phyloP scores from a whole-genome alignment of 192 early-diverging fungal genomes.

The Backusella australiensis region DNA sequence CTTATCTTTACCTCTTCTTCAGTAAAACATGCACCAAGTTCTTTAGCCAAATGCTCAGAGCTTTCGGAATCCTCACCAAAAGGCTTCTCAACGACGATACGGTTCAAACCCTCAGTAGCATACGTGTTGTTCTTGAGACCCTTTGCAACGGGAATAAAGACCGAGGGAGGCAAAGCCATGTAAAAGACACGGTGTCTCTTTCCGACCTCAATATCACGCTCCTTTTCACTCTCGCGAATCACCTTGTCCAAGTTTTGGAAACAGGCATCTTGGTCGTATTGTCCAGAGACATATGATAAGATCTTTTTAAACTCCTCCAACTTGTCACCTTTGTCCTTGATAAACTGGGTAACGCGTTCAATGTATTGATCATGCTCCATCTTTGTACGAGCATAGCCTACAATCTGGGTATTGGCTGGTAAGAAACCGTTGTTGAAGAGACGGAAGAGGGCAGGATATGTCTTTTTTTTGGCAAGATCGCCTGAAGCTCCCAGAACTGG shows the following conservation, averaged over 20 bases:
- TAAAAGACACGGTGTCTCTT: slow-evolving; percentile 85
- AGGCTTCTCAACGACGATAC: slow-evolving; percentile 96
- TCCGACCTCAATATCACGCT: slow-evolving; percentile 24
- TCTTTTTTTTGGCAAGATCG: slow-evolving; percentile 97
- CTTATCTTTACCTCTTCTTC: slow-evolving; percentile 74
- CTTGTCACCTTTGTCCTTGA: slow-evolving; percentile 17
- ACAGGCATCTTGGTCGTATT: slow-evolving; percentile 78
- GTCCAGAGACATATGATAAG: slow-evolving; percentile 78
- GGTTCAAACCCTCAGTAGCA: slow-evolving; percentile 62
- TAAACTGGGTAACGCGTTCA: slow-evolving; percentile 67
- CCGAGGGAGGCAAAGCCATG: slow-evolving; percentile 93
- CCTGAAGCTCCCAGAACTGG: slow-evolving; percentile 80
- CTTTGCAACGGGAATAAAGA: slow-evolving; percentile 83
- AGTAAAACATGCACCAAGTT: slow-evolving; percentile 73
- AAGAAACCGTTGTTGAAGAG: slow-evolving; percentile 80
- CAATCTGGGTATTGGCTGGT: slow-evolving; percentile 65
- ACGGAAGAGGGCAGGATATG: slow-evolving; percentile 90
- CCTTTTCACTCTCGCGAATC: slow-evolving; percentile 58
- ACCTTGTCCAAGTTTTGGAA: slow-evolving; percentile 66
- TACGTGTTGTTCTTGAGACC: slow-evolving; percentile 75
- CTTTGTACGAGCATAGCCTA: slow-evolving; percentile 88
- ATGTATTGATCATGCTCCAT: slow-evolving; percentile 77
- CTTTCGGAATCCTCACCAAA: slow-evolving; percentile 93
- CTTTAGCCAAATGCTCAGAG: slow-evolving; percentile 65
- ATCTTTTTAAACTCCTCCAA: slow-evolving; percentile 64